Base-by-base conservation (phyloP, 306 rosid species). In the Pyrus communis region DNA sequence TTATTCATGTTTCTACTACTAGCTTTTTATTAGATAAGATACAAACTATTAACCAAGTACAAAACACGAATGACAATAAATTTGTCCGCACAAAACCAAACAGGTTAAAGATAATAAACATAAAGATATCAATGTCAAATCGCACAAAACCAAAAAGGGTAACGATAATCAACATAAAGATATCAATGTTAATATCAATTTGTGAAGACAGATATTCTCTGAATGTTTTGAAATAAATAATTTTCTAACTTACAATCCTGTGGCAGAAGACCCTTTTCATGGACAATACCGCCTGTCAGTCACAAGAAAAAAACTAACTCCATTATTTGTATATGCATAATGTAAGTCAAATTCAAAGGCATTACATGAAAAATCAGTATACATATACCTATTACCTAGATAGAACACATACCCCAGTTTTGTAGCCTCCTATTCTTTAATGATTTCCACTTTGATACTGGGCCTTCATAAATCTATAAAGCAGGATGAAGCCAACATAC, bases 221-320 rank as follows among this genome's bases (percentile, higher is more conserved):
- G 38, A 38, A 43, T 25, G 19, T n/a, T n/a, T 33, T 9, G 23
- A 57, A 35, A 57, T 57, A 31, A 33, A 14, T 63, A 65, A 38
- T 22, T 69, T 81, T 63, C 69, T 61, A 68, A 87, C 97, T 91
- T 84, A 93, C 98, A 81, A 70, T 69, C 77, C 84, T 93, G 98
- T 43, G 98, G 86, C 33, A 93, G 82, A 80, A 93, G 97, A 46
- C 98, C 98, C 84, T 91, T 93, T 86, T 91, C 97, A 78, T 93
- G 98, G 72, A 93, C 98, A 73, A 89, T 76, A 45, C 97, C 98
- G 31, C 98, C 98, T 93, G 89, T 57, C 73, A 83, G 59, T 18
- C 60, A 83, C 40, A 52, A 54, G 73, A 63, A 64, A 69, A 69
- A 73, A 67, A 52, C 60, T 43, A 73, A 79, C n/a, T 62, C 70